phyloP scores from a whole-genome alignment of 768 basidiomycete species.

The Kwoniella europaea region DNA sequence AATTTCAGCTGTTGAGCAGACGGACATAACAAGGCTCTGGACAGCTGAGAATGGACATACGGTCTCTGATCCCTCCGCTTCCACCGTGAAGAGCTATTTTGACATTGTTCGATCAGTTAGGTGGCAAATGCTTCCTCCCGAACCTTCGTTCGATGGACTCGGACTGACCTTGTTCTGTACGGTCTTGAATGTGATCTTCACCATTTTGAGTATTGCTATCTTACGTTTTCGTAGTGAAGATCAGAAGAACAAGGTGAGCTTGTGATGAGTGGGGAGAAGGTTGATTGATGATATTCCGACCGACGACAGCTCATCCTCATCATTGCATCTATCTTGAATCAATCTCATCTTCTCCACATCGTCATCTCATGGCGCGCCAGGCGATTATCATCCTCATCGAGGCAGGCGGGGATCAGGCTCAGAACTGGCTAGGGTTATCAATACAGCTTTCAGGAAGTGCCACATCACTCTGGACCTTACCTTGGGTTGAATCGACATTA shows the following conservation, averaged over 20 bases:
- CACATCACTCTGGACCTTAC: background rate
- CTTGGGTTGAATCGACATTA: background rate
- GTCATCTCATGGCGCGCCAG: conserved; percentile 5
- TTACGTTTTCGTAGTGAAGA: conserved; percentile 5
- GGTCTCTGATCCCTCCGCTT: conserved; percentile 75
- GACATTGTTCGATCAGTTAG: conserved; percentile 19
- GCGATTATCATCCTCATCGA: conserved; percentile 12
- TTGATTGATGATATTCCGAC: background rate
- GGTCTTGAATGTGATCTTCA: conserved; percentile 96
- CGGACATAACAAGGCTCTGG: too few relatives aligned
- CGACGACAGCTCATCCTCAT: background rate
- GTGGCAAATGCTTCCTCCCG: conserved; percentile 8
- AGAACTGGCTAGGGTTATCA: background rate
- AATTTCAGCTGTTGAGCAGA: too few relatives aligned
- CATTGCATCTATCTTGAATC: background rate
- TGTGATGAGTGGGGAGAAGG: background rate
- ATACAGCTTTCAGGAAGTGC: too few relatives aligned
- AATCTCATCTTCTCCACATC: conserved; percentile 11
- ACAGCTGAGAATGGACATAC: conserved; percentile 47
- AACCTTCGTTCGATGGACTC: conserved; percentile 1
- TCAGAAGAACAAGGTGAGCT: background rate
- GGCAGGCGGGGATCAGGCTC: background rate
- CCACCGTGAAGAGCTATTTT: conserved; percentile 76
- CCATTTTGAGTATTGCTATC: conserved; percentile 55
- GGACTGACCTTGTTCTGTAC: conserved; percentile 72